Evolutionary conservation across 768 basidiomycete species (phyloP).

Genomic region (Rhodotorula kratochvilovae): DNA sequence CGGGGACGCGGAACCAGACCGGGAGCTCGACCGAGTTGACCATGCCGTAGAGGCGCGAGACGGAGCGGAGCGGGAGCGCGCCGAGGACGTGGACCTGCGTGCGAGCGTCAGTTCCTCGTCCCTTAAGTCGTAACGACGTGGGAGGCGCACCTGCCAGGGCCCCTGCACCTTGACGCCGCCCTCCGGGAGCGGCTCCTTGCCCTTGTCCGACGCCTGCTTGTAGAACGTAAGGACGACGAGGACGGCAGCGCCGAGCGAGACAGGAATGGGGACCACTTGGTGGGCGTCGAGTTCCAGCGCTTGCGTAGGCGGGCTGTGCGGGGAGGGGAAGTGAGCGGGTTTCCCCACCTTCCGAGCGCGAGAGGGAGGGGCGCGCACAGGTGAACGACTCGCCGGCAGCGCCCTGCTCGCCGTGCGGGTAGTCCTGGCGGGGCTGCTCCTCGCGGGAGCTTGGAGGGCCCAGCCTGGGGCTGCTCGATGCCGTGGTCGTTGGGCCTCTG

Average conservation of each 20-base stretch:
- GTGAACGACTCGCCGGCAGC: conserved; percentile 19
- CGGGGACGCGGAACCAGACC: conserved; percentile 87
- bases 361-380: conserved; percentile 6
- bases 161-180: conserved; percentile 77
- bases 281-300: conserved; percentile 81
- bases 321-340: neutral
- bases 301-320: conserved; percentile 53
- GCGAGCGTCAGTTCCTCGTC: neutral
- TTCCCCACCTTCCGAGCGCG: neutral
- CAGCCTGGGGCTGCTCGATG: neutral
- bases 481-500: neutral
- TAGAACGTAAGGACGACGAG: conserved; percentile 40
- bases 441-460: neutral
- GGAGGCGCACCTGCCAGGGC: conserved; percentile 74
- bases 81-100: conserved; percentile 85
- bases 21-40: conserved; percentile 88
- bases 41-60: conserved; percentile 97
- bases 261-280: conserved; percentile 95
- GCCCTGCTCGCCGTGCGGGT: neutral
- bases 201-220: conserved; percentile 36
- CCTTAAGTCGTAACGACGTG: neutral
- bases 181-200: conserved; percentile 25
- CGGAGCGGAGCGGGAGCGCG: conserved; percentile 84
- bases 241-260: conserved; percentile 42
- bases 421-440: neutral